Conservation (phyloP, 768 basidiomycete species). For the Tylopilus sp. region DNA sequence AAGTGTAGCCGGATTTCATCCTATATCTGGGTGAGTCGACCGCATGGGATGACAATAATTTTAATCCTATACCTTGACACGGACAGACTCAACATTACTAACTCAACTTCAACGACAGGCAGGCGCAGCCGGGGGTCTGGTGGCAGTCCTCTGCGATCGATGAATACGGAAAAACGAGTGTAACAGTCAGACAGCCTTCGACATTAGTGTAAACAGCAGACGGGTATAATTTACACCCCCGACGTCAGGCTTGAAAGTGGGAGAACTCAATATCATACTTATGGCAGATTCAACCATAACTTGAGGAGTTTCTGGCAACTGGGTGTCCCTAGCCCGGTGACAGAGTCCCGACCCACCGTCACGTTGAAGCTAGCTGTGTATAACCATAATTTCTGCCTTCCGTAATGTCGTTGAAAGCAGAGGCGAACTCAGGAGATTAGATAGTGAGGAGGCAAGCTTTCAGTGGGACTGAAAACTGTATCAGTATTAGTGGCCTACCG, state of each 20-base stretch:
- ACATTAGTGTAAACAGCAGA: not conserved
- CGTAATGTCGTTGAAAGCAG: slow-evolving; percentile 40
- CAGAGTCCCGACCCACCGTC: not conserved
- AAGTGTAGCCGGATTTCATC: too few species aligned
- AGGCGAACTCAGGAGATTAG: slow-evolving; percentile 3
- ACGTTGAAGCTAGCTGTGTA: not conserved
- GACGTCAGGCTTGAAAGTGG: not conserved
- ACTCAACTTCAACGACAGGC: not conserved
- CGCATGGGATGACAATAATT: too few species aligned
- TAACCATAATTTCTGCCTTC: slow-evolving; percentile 41
- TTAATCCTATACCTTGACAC: too few species aligned
- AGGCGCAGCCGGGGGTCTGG: not conserved
- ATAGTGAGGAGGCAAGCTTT: not conserved
- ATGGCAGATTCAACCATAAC: slow-evolving; percentile 21
- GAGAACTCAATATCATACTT: not conserved
- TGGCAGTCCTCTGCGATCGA: not conserved
- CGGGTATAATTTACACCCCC: not conserved
- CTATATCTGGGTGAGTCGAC: too few species aligned
- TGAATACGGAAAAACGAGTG: not conserved
- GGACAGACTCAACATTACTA: too few species aligned
- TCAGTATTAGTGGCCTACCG: not conserved
- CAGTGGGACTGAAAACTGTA: not conserved
- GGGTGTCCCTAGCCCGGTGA: not conserved
- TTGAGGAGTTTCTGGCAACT: not conserved
- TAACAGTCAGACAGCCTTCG: not conserved